Evolutionary conservation across 2,329 filamentous ascomycete genomes (phyloP), one percentile per base, ranked within the genome.

Genomic region (Rhynchosporium agropyri): DNA sequence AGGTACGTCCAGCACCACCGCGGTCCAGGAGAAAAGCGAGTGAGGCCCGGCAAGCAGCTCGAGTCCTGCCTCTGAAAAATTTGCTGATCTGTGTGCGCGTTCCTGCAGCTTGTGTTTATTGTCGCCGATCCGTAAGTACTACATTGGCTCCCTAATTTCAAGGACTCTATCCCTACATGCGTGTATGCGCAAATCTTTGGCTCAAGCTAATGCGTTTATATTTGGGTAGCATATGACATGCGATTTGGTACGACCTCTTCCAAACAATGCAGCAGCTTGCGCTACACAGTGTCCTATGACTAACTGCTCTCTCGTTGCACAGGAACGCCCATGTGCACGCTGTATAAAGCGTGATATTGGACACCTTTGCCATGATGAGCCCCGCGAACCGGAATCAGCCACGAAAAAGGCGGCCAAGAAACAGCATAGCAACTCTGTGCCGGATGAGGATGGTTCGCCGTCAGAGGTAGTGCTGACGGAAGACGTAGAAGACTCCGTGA

Each of bases 281-380:
- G 72, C 68, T 70, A 72, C 74, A 63, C 65, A 67, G 65, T 69
- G 61, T 63, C 68, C 63, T 67, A 67, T 72, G 68, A 69, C 71
- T 73, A 71, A 73, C 65, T 61, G 53, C 54, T 64, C 36, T 65
- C 64, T 63, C 63, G 72, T 73, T 63, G 63, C 69, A 72, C 77
- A 96, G 92, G 92, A 96, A 81, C 89, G 95, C 76, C 95, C 95
- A 74, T 99, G 95, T 84, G 94, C 92, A 73, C 87, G 95, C 79
- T 99, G 95, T 82, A 91, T 98, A 79, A 99, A 98, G 80, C 89
- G 95, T 74, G 97, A 97, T 79, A 99, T 99, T 77, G 95, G 94
- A 73, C 95, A 99, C 78, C 84, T 99, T 69, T 99, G 95, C 78
- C 95, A 97, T 80, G 95, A 99, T 78, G 95, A 98, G 79, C 94